Percentiles rank a stretch among this genome's conserved stretches.
These are phyloP conservation scores for Tolypocladium ovalisporum DNA, from an alignment of 2,329 filamentous ascomycete species.

Conservation along the genomic window DNA sequence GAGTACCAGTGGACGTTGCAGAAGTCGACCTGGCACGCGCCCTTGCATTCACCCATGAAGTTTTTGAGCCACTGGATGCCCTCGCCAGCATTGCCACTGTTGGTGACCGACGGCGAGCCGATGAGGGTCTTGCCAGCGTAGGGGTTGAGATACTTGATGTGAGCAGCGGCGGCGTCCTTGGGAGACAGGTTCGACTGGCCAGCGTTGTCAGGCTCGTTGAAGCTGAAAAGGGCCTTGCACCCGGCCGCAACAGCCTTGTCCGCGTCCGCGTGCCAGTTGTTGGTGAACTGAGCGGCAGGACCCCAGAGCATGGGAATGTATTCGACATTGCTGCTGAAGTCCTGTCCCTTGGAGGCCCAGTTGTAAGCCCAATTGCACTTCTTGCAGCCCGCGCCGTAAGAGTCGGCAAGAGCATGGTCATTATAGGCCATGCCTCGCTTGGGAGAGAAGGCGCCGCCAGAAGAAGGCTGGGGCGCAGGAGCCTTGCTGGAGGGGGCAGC, in stretches of 20 bases:
- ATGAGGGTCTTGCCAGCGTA: conserved; percentile 43
- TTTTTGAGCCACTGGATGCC: conserved; percentile 45
- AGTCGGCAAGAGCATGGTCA: conserved; percentile 37
- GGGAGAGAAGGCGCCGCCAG: conserved; percentile 8
- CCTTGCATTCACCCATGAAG: conserved; percentile 41
- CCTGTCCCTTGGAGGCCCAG: conserved; percentile 44
- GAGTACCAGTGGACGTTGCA: conserved; percentile 57
- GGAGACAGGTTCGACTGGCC: conserved; percentile 49
- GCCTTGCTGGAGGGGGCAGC: background rate
- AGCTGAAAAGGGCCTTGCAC: conserved; percentile 47
- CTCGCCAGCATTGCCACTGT: conserved; percentile 36
- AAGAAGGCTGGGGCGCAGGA: background rate
- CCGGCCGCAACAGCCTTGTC: conserved; percentile 41
- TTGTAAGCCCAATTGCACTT: conserved; percentile 54
- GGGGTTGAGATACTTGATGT: conserved; percentile 43
- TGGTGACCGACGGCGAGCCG: conserved; percentile 50
- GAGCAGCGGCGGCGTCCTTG: conserved; percentile 37
- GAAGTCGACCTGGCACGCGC: conserved; percentile 44
- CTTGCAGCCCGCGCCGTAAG: conserved; percentile 32
- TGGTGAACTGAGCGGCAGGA: conserved; percentile 27
- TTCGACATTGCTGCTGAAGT: conserved; percentile 32
- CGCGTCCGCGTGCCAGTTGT: conserved; percentile 39
- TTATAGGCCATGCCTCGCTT: conserved; percentile 66
- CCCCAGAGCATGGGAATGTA: conserved; percentile 63
- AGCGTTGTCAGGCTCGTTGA: conserved; percentile 60